These are phyloP conservation scores for Podila clonocystis DNA, from an alignment of 192 early-diverging fungal genomes.

Conservation along the genomic window DNA sequence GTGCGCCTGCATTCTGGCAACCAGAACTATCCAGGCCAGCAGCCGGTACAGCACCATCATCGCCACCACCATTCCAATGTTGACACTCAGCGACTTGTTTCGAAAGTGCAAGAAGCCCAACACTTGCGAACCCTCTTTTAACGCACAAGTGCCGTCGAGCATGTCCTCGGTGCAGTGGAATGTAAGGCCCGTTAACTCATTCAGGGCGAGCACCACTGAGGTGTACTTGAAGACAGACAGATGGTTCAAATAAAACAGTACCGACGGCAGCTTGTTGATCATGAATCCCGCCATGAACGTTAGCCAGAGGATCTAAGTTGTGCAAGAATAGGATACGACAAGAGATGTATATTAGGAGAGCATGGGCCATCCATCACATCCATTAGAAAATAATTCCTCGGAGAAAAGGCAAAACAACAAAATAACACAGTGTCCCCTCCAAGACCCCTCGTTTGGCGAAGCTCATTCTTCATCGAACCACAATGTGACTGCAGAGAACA, in stretches of 20 bases:
- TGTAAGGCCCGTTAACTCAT: neutral
- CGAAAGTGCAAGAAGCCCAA: conserved; percentile 1
- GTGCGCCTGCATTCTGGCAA: neutral
- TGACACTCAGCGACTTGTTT: neutral
- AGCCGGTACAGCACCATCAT: conserved; percentile 11
- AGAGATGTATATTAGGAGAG: neutral
- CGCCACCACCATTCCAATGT: neutral
- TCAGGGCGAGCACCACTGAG: conserved; percentile 4
- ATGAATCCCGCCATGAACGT: conserved; percentile 18
- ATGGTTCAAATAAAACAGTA: conserved; percentile 3
- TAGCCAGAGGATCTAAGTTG: conserved; percentile 8
- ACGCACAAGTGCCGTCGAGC: neutral
- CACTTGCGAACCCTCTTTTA: neutral
- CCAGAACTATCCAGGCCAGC: conserved; percentile 12
- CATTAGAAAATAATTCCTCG: neutral
- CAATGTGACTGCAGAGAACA: neutral
- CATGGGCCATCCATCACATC: too few relatives aligned
- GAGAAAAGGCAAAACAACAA: neutral
- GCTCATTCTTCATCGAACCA: too few relatives aligned
- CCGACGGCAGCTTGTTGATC: neutral
- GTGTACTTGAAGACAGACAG: conserved; percentile 13
- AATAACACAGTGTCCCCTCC: too few relatives aligned
- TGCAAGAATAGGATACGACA: neutral
- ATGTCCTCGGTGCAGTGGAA: neutral
- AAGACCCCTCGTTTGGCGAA: too few relatives aligned